Base-by-base conservation (phyloP, 108 stramenopile genomes). In the Skeletonema costatum region DNA sequence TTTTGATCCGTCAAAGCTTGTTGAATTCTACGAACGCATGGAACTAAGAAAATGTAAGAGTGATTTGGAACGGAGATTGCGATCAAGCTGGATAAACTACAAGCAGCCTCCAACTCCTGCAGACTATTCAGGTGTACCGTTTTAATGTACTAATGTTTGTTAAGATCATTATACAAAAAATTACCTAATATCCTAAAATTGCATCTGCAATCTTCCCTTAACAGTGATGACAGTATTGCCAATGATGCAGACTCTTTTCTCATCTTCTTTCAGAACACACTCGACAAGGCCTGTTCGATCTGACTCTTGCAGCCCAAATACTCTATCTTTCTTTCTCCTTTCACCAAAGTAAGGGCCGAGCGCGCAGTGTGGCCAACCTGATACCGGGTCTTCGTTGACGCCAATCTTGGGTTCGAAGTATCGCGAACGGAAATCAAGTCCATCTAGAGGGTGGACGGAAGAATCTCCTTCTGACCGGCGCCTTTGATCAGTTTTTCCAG, bases 331-430 rank as follows among this genome's bases (percentile, higher is more conserved):
- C 35, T 85, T 88, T 14, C 94, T 73, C 66, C 91, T 87, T 29
- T 68, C 51, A 9, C 76, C 81, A 87, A 94, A 99, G 66, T 98
- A 95, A 0, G 97, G 98, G 0, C 85, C 97, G 3, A 98, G 83
- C 31, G 80, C 73, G 73, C 96, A 97, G 73, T 99, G 99, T 2
- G 98, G 97, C 56, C 85, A 90, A 10, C 98, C 98, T 5, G 97
- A 97, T 1, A 98, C 98, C 1, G 97, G 98, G 69, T 98, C 99
- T 87, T 99, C 99, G 63, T 91, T 78, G 36, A 99, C 96, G 7
- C 97, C 97, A 9, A 83, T 73, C 67, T 95, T 92, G 16, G 98
- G 97, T 7, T 79, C 95, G 85, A 99, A 99, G 85, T 56, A 98
- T 8, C 97, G 93, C 21, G 91, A 92, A 19, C 71, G 69, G 75